Percentiles rank a stretch among this genome's conserved stretches.
These are phyloP conservation scores for Nemania abortiva DNA, from an alignment of 2,329 filamentous ascomycete species.

Conservation along the genomic window DNA sequence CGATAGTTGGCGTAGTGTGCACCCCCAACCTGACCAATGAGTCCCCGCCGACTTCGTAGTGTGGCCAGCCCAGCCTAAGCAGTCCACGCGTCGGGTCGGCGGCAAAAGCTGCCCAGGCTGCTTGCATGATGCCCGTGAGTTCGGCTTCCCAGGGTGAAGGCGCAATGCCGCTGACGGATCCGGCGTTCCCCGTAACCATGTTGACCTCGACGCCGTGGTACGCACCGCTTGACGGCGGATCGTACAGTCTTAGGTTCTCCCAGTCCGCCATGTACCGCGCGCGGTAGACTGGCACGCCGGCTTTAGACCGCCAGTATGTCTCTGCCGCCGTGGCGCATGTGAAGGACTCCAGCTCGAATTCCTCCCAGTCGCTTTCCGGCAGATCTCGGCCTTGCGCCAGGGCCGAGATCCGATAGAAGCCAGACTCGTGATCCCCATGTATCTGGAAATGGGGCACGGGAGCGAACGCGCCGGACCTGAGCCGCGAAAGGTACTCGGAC, in stretches of 20 bases:
- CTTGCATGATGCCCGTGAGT: slow-evolving; percentile 23
- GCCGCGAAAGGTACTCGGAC: slow-evolving; percentile 26
- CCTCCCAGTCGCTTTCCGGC: slow-evolving; percentile 26
- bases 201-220: slow-evolving; percentile 33
- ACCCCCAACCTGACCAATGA: slow-evolving; percentile 26
- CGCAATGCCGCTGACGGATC: slow-evolving; percentile 23
- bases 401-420: slow-evolving; percentile 32
- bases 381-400: slow-evolving; percentile 25
- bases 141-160: slow-evolving; percentile 1
- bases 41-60: slow-evolving; percentile 14
- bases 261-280: slow-evolving; percentile 30
- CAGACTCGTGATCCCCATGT: slow-evolving; percentile 30
- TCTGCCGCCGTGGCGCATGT: slow-evolving; percentile 29
- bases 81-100: slow-evolving; percentile 19
- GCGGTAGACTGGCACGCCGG: slow-evolving; percentile 17
- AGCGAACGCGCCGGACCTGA: slow-evolving; percentile 15
- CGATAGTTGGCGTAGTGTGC: slow-evolving; percentile 19
- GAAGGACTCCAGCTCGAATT: slow-evolving; percentile 30
- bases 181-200: slow-evolving; percentile 31
- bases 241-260: slow-evolving; percentile 27
- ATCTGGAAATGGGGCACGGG: slow-evolving; percentile 27
- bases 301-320: slow-evolving; percentile 23
- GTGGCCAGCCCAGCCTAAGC: slow-evolving; percentile 20
- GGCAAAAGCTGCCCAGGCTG: slow-evolving; percentile 27
- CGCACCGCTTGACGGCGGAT: slow-evolving; percentile 27